Evolutionary conservation across 2,329 filamentous ascomycete genomes (phyloP).

Genomic region (Ophiocordyceps australis): DNA sequence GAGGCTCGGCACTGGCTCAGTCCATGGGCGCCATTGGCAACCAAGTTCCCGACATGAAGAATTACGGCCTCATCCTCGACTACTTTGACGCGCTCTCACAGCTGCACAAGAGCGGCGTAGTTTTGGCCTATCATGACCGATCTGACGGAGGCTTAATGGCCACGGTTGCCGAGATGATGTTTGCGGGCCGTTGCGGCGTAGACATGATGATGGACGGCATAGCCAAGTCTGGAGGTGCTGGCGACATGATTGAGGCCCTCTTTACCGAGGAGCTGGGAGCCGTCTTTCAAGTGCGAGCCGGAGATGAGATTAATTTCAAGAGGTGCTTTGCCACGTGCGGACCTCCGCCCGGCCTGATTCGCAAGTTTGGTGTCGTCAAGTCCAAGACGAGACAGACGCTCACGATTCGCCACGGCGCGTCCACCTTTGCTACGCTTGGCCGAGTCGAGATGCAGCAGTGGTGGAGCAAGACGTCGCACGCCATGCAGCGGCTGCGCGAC

Average conservation of each 20-base stretch:
- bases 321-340: conserved; percentile 84
- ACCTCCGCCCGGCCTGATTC: conserved; percentile 63
- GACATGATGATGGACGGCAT: conserved; percentile 70
- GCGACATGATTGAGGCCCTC: conserved; percentile 54
- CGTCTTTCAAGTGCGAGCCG: conserved; percentile 83
- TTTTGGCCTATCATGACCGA: conserved; percentile 86
- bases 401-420: conserved; percentile 53
- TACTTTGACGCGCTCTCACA: conserved; percentile 74
- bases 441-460: conserved; percentile 64
- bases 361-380: conserved; percentile 65
- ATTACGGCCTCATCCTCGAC: conserved; percentile 65
- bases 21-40: conserved; percentile 74
- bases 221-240: conserved; percentile 39
- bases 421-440: conserved; percentile 48
- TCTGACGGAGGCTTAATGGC: conserved; percentile 89
- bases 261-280: conserved; percentile 96
- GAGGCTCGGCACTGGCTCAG: conserved; percentile 82
- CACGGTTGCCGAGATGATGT: conserved; percentile 93
- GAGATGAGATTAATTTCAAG: conserved; percentile 70
- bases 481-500: conserved; percentile 81
- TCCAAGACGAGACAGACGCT: conserved; percentile 55
- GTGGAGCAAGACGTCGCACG: conserved; percentile 77
- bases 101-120: conserved; percentile 39
- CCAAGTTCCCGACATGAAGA: conserved; percentile 70
- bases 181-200: conserved; percentile 78